Evolutionary conservation across 805 yeast genomes (phyloP).

Genomic region (Candida nonsorbophila): DNA sequence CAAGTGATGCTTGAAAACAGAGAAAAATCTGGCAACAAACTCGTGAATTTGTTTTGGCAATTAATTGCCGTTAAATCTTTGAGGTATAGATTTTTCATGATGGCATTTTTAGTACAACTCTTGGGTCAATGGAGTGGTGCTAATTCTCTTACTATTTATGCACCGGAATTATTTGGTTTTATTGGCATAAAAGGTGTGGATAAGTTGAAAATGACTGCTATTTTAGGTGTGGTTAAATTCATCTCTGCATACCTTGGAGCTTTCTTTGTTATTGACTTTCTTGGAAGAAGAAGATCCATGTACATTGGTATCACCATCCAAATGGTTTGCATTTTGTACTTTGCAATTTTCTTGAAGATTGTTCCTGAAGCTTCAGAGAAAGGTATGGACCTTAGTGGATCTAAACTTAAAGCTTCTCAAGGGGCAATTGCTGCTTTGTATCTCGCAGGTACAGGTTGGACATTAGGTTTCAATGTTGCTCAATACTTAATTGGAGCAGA

Average conservation of each 20-base stretch:
- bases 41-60: neutral
- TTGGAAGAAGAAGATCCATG: slow-evolving; percentile 46
- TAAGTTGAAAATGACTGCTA: slow-evolving; percentile 41
- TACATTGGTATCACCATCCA: slow-evolving; percentile 44
- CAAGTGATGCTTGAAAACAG: slow-evolving; percentile 25
- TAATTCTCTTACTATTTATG: slow-evolving; percentile 48
- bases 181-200: slow-evolving; percentile 39
- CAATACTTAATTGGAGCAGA: slow-evolving; percentile 52
- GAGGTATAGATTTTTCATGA: slow-evolving; percentile 36
- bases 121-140: slow-evolving; percentile 56
- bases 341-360: slow-evolving; percentile 40
- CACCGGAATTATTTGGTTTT: slow-evolving; percentile 44
- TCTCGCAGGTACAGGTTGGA: slow-evolving; percentile 50
- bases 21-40: neutral
- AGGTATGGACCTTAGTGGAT: slow-evolving; percentile 18
- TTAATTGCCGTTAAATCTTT: slow-evolving; percentile 25
- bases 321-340: slow-evolving; percentile 35
- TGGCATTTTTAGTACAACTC: slow-evolving; percentile 38
- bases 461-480: slow-evolving; percentile 50
- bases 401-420: slow-evolving; percentile 32
- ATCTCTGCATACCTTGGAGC: slow-evolving; percentile 42
- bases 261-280: slow-evolving; percentile 44
- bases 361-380: slow-evolving; percentile 37
- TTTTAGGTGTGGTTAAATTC: slow-evolving; percentile 48
- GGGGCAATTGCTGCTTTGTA: slow-evolving; percentile 47